These are phyloP conservation scores for Miscanthus lutarioriparius DNA, from an alignment of 176 grass and related monocot species.

Conservation along the genomic window DNA sequence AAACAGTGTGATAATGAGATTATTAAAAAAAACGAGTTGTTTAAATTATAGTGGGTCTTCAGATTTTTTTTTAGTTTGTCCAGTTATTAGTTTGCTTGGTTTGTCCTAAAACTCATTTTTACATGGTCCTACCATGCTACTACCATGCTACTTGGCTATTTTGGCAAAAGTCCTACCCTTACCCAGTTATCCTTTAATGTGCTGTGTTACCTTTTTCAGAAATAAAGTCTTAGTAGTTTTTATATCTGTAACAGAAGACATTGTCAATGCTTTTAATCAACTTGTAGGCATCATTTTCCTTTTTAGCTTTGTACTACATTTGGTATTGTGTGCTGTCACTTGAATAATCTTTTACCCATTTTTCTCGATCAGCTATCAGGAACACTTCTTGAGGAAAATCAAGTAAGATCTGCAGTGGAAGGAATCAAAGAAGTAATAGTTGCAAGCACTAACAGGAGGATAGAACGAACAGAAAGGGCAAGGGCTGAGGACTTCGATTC, in stretches of 20 bases:
- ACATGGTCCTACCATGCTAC: neutral
- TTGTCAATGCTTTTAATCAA: constrained; percentile 24
- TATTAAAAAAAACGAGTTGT: neutral
- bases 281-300: neutral
- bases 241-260: constrained; percentile 5
- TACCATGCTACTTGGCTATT: constrained; percentile 13
- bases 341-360: constrained; percentile 12
- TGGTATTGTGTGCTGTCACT: neutral
- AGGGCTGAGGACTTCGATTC: constrained; percentile 76
- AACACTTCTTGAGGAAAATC: constrained; percentile 62
- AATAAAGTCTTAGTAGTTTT: constrained; percentile 12
- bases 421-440: constrained; percentile 72
- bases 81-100: neutral
- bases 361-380: constrained; percentile 54
- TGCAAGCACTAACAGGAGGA: constrained; percentile 63
- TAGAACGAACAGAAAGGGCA: constrained; percentile 56
- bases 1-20: neutral
- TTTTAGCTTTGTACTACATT: constrained; percentile 27
- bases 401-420: constrained; percentile 67
- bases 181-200: neutral
- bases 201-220: neutral
- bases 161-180: neutral
- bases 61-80: neutral
- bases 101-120: neutral
- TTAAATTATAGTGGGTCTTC: neutral